Conservation (phyloP, 257 asterid species). For the Misopates orontium region DNA sequence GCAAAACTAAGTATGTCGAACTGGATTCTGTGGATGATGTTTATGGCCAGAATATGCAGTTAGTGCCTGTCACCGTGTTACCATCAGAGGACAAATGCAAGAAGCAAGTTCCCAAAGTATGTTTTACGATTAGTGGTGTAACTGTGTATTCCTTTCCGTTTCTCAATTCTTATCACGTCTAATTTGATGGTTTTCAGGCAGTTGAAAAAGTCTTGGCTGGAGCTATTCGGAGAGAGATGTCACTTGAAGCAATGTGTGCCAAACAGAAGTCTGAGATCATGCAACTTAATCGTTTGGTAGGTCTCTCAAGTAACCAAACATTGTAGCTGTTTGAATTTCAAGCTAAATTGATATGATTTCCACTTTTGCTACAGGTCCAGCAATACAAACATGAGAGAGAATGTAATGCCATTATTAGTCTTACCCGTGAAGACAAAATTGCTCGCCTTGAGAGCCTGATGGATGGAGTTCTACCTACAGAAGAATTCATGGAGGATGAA, state of each 20-base stretch:
- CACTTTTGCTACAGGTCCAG: slow-evolving; percentile 61
- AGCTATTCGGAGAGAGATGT: slow-evolving; percentile 99
- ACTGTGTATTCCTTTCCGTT: slow-evolving; percentile 25
- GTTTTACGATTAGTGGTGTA: slow-evolving; percentile 30
- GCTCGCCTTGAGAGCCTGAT: slow-evolving; percentile 92
- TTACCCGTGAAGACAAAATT: slow-evolving; percentile 93
- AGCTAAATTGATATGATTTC: slow-evolving; percentile 23
- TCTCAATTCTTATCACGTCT: slow-evolving; percentile 32
- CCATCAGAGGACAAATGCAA: slow-evolving; percentile 51
- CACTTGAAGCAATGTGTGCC: slow-evolving; percentile 82
- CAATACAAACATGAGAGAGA: slow-evolving; percentile 98
- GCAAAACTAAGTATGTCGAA: slow-evolving; percentile 50
- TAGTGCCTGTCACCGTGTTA: slow-evolving; percentile 63
- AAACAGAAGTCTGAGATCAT: slow-evolving; percentile 77
- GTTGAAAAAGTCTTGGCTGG: slow-evolving; percentile 97
- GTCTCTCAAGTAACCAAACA: slow-evolving; percentile 28
- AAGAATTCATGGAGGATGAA: slow-evolving; percentile 91
- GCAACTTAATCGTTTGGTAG: slow-evolving; percentile 91
- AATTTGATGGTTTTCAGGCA: slow-evolving; percentile 55
- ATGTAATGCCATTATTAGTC: slow-evolving; percentile 83
- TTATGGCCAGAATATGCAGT: slow-evolving; percentile 70
- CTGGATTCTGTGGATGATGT: slow-evolving; percentile 39
- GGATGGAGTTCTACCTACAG: slow-evolving; percentile 87
- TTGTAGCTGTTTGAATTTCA: neutral
- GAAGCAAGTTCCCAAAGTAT: slow-evolving; percentile 81